Percentiles rank a stretch among this genome's conserved stretches.
phyloP scores from a whole-genome alignment of 2,329 filamentous ascomycete species.

The Dryadomyces quercivorus region DNA sequence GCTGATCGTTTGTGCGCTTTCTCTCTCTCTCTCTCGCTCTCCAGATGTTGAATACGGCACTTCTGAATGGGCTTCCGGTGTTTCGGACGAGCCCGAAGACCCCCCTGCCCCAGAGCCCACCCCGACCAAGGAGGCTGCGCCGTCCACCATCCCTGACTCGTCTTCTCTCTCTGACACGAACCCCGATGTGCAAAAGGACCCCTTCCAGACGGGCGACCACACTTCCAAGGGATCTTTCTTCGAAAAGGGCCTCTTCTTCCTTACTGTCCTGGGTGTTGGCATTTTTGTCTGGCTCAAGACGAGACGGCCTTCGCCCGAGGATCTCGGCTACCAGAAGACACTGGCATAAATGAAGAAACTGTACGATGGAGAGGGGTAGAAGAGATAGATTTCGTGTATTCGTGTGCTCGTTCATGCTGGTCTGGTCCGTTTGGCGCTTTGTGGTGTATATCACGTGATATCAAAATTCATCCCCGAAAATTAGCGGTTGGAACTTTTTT shows the following conservation, averaged over 20 bases:
- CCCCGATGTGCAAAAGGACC: constrained; percentile 1
- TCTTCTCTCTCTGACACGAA: not conserved
- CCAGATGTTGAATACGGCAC: constrained; percentile 22
- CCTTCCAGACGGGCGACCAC: constrained; percentile 6
- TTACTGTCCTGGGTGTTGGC: constrained; percentile 33
- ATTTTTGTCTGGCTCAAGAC: constrained; percentile 33
- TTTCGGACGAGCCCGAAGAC: constrained; percentile 19
- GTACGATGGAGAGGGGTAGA: not conserved
- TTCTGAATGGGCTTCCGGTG: constrained; percentile 25
- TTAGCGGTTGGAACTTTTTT: not conserved
- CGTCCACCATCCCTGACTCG: not conserved
- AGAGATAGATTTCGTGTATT: not conserved
- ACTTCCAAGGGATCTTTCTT: constrained; percentile 28
- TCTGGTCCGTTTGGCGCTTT: no score
- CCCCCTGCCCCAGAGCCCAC: constrained; percentile 6
- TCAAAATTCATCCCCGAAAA: not conserved
- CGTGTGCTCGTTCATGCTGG: not conserved
- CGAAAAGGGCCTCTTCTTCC: constrained; percentile 35
- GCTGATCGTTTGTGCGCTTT: constrained; percentile 4
- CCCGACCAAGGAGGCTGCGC: constrained; percentile 14
- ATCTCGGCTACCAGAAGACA: constrained; percentile 30
- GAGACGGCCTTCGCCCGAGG: constrained; percentile 21
- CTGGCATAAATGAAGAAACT: constrained; percentile 19
- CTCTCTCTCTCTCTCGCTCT: constrained; percentile 12
- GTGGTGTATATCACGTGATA: not conserved